Percentiles rank a stretch among this genome's conserved stretches.
phyloP scores from a whole-genome alignment of 192 early-diverging fungal genomes.

The Mortierella hygrophila region DNA sequence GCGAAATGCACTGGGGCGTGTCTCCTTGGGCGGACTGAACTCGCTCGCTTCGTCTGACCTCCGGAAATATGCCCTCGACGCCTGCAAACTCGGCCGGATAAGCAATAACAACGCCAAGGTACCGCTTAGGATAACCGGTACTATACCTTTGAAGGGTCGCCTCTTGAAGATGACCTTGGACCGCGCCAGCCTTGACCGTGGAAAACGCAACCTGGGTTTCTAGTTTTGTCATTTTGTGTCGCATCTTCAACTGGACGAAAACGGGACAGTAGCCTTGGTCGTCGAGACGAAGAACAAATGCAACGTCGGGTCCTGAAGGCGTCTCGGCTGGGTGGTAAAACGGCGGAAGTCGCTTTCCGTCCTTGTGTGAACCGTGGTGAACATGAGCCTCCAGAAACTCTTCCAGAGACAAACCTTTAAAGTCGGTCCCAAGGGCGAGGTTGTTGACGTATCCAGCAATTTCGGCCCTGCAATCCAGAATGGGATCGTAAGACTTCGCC shows the following conservation, averaged over 20 bases:
- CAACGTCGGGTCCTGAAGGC: slow-evolving; percentile 17
- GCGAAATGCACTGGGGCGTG: slow-evolving; percentile 11
- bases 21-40: slow-evolving; percentile 3
- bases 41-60: slow-evolving; percentile 13
- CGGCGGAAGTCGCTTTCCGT: slow-evolving; percentile 14
- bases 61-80: slow-evolving; percentile 17
- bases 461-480: background rate
- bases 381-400: slow-evolving; percentile 27
- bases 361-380: background rate
- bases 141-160: slow-evolving; percentile 10
- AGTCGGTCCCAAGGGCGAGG: slow-evolving; percentile 5
- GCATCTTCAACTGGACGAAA: slow-evolving; percentile 19
- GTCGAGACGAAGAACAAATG: slow-evolving; percentile 26
- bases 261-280: slow-evolving; percentile 23
- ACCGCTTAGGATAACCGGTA: background rate
- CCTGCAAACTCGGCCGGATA: slow-evolving; percentile 27
- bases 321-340: slow-evolving; percentile 19
- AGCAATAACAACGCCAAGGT: slow-evolving; percentile 31
- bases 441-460: slow-evolving; percentile 17
- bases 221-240: background rate
- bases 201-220: background rate
- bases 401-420: slow-evolving; percentile 13
- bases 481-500: slow-evolving; percentile 16
- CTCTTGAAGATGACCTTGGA: slow-evolving; percentile 24
- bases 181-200: slow-evolving; percentile 7